Percentiles rank a stretch among this genome's conserved stretches.
Evolutionary conservation across 2,329 filamentous ascomycete genomes (phyloP).

Genomic region (Bipolaris gigantea): DNA sequence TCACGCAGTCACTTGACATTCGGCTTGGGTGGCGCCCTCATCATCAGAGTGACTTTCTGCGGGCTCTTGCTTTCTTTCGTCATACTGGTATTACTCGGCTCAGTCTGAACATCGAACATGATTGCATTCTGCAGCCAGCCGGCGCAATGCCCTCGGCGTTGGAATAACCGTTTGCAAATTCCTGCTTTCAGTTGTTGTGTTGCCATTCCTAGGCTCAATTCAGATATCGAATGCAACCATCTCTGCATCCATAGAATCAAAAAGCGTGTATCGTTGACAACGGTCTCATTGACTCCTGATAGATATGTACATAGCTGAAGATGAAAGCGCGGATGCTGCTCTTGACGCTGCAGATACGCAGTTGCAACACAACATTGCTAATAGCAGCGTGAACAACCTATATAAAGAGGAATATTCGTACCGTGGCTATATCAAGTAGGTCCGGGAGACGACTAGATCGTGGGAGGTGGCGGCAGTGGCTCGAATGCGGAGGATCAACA

Average conservation of each 20-base stretch:
- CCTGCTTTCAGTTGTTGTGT: constrained; percentile 96
- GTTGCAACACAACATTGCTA: constrained; percentile 68
- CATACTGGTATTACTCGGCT: no score
- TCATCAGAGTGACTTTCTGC: no score
- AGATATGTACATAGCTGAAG: constrained; percentile 87
- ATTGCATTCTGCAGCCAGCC: no score
- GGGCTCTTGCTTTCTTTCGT: no score
- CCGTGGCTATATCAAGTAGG: constrained; percentile 33
- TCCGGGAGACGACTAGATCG: constrained; percentile 28
- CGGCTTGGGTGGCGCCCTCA: constrained; percentile 55
- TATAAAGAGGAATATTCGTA: constrained; percentile 40
- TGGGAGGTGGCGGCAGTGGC: constrained; percentile 18
- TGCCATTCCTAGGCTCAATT: constrained; percentile 95
- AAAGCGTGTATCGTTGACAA: constrained; percentile 96
- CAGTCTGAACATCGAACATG: no score
- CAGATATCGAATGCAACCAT: constrained; percentile 96
- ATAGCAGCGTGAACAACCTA: constrained; percentile 73
- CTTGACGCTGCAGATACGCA: constrained; percentile 94
- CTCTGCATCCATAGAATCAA: constrained; percentile 93
- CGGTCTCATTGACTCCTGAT: constrained; percentile 86
- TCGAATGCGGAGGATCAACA: constrained; percentile 15
- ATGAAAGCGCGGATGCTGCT: constrained; percentile 95
- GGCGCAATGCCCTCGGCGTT: constrained; percentile 91
- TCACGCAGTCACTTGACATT: constrained; percentile 91
- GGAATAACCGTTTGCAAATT: constrained; percentile 99